These are phyloP conservation scores for Flagelloscypha sp. DNA, from an alignment of 768 basidiomycete species.

Conservation along the genomic window DNA sequence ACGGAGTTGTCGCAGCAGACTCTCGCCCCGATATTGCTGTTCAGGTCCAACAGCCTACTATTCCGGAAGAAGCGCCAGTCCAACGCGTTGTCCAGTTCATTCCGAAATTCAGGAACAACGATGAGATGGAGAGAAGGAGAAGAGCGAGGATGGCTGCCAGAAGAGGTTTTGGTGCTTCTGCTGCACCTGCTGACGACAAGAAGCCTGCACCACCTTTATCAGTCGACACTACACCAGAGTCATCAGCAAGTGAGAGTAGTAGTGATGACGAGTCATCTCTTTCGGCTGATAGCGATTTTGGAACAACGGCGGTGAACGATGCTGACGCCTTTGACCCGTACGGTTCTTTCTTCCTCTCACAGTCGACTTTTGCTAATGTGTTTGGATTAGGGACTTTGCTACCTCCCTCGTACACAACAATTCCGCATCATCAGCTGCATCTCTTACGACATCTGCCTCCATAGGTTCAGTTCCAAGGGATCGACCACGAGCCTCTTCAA, in stretches of 20 bases:
- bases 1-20: conserved; percentile 13
- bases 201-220: conserved; percentile 16
- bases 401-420: conserved; percentile 46
- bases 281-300: conserved; percentile 47
- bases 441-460: conserved; percentile 52
- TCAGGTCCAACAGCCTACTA: conserved; percentile 32
- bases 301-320: too few relatives aligned
- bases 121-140: conserved; percentile 78
- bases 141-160: conserved; percentile 60
- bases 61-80: conserved; percentile 35
- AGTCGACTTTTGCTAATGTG: conserved; percentile 1
- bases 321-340: conserved; percentile 78
- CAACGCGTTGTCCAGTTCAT: conserved; percentile 53
- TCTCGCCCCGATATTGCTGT: conserved; percentile 29
- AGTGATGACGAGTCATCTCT: conserved; percentile 40
- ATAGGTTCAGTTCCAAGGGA: conserved; percentile 39
- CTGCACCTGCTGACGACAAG: conserved; percentile 17
- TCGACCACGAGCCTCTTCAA: conserved; percentile 26
- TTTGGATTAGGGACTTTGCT: conserved; percentile 52
- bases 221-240: conserved; percentile 42
- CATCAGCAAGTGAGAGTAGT: conserved; percentile 42
- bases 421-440: too few relatives aligned
- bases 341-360: conserved; percentile 17
- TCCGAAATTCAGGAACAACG: conserved; percentile 74
- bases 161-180: conserved; percentile 26